phyloP scores from a whole-genome alignment of 192 early-diverging fungal species.

The Fimicolochytrium jonesii region DNA sequence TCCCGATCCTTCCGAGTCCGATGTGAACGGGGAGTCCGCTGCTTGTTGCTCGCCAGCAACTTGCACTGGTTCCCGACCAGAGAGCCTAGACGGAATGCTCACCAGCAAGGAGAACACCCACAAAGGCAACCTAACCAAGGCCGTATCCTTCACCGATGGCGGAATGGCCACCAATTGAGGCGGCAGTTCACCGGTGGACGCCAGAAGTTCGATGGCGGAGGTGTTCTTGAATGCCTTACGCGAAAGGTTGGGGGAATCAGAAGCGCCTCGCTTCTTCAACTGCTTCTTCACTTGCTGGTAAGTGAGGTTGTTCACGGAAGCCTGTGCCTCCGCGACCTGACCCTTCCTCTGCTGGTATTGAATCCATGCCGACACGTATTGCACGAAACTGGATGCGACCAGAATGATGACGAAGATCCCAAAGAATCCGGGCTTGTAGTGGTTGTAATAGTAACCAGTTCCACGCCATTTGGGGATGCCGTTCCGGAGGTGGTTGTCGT shows the following conservation, averaged over 20 bases:
- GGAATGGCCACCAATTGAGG: neutral
- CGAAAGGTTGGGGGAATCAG: neutral
- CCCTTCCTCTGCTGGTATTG: constrained; percentile 9
- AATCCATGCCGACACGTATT: constrained; percentile 37
- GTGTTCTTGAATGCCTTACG: constrained; percentile 13
- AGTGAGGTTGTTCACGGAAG: constrained; percentile 5
- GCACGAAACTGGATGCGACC: constrained; percentile 33
- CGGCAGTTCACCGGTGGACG: neutral
- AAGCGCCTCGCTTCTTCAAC: constrained; percentile 7
- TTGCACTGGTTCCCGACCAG: neutral
- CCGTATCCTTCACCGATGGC: neutral
- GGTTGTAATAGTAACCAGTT: constrained; percentile 29
- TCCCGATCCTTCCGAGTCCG: neutral
- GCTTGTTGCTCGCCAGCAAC: neutral
- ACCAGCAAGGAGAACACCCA: neutral
- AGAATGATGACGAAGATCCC: constrained; percentile 31
- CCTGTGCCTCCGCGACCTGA: neutral
- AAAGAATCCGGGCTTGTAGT: constrained; percentile 43
- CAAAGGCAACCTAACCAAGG: constrained; percentile 8
- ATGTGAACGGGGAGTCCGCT: neutral
- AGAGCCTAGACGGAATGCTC: neutral
- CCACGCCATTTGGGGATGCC: constrained; percentile 38
- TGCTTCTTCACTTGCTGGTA: constrained; percentile 31
- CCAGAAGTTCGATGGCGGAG: constrained; percentile 5
- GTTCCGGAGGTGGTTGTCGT: constrained; percentile 41